Conservation (phyloP, 2,329 filamentous ascomycete genomes). For the Fusarium piperis region DNA sequence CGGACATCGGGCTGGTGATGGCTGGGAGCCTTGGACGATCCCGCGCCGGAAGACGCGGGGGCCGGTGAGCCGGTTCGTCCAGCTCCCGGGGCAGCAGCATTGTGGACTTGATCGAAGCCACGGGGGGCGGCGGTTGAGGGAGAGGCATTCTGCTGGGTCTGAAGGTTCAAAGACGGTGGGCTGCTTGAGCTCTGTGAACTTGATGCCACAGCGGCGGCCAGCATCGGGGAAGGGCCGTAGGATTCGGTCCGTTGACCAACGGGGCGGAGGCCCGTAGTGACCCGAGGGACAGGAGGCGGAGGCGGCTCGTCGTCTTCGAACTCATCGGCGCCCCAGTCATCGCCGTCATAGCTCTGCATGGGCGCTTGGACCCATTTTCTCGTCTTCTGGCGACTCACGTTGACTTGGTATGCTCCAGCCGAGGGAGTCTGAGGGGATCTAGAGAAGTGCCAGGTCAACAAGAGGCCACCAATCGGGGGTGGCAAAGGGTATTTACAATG, state of each 20-base stretch:
- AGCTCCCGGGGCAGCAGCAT: slow-evolving; percentile 19
- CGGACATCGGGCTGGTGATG: slow-evolving; percentile 33
- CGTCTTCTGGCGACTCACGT: slow-evolving; percentile 89
- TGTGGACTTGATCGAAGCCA: slow-evolving; percentile 21
- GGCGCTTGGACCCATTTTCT: slow-evolving; percentile 96
- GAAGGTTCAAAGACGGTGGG: slow-evolving; percentile 41
- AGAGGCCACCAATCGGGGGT: not conserved
- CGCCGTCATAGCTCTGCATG: slow-evolving; percentile 86
- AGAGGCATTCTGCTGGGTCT: slow-evolving; percentile 30
- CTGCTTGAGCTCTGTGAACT: slow-evolving; percentile 39
- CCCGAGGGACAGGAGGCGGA: slow-evolving; percentile 45
- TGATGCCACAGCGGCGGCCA: slow-evolving; percentile 38
- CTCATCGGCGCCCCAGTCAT: slow-evolving; percentile 87
- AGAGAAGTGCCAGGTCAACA: slow-evolving; percentile 19
- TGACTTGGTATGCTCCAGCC: slow-evolving; percentile 73
- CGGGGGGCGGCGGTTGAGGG: slow-evolving; percentile 1
- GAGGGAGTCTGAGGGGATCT: slow-evolving; percentile 47
- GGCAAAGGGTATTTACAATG: slow-evolving; percentile 37
- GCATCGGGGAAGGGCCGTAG: slow-evolving; percentile 35
- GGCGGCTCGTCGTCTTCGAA: slow-evolving; percentile 66
- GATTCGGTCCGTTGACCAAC: slow-evolving; percentile 45
- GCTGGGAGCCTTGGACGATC: slow-evolving; percentile 26
- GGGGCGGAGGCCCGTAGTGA: slow-evolving; percentile 43
- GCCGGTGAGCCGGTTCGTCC: slow-evolving; percentile 34
- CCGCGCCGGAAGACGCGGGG: slow-evolving; percentile 21